phyloP scores from a whole-genome alignment of 768 basidiomycete species.

The Tylopilus cervinicoccineus region DNA sequence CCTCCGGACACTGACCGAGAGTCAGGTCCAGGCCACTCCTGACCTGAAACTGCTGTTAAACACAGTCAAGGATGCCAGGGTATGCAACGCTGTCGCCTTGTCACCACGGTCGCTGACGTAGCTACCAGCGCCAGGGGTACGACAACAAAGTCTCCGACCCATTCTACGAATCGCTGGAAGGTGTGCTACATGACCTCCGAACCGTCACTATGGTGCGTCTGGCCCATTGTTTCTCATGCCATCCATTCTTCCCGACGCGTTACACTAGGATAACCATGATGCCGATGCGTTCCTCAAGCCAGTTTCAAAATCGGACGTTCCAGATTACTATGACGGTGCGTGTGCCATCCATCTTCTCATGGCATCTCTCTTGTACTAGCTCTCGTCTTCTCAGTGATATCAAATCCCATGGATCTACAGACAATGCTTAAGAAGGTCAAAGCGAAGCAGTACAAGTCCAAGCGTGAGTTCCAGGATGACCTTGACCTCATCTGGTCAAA shows the following conservation, averaged over 20 bases:
- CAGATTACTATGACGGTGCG: slow-evolving; percentile 91
- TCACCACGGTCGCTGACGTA: slow-evolving; percentile 20
- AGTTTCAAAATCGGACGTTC: slow-evolving; percentile 83
- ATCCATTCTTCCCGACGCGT: slow-evolving; percentile 28
- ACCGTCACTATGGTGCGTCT: slow-evolving; percentile 61
- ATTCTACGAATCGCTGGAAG: slow-evolving; percentile 93
- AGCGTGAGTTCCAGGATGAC: slow-evolving; percentile 91
- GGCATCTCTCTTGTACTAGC: slow-evolving; percentile 1
- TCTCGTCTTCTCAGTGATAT: slow-evolving; percentile 61
- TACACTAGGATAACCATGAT: slow-evolving; percentile 73
- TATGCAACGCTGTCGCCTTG: slow-evolving; percentile 41
- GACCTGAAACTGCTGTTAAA: slow-evolving; percentile 81
- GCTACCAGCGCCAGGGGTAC: slow-evolving; percentile 40
- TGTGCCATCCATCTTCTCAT: slow-evolving; percentile 8
- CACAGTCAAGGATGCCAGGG: slow-evolving; percentile 85
- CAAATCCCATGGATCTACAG: slow-evolving; percentile 92
- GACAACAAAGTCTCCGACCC: slow-evolving; percentile 77
- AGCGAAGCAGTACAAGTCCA: slow-evolving; percentile 86
- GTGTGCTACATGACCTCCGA: slow-evolving; percentile 80
- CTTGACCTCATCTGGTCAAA: slow-evolving; percentile 97
- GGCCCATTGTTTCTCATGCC: slow-evolving; percentile 11
- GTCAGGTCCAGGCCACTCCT: slow-evolving; percentile 58
- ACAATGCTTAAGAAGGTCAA: slow-evolving; percentile 95
- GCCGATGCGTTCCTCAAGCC: slow-evolving; percentile 93
- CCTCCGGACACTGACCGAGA: slow-evolving; percentile 79